Base-by-base conservation (phyloP, 768 basidiomycete species). In the Boletus sp. region DNA sequence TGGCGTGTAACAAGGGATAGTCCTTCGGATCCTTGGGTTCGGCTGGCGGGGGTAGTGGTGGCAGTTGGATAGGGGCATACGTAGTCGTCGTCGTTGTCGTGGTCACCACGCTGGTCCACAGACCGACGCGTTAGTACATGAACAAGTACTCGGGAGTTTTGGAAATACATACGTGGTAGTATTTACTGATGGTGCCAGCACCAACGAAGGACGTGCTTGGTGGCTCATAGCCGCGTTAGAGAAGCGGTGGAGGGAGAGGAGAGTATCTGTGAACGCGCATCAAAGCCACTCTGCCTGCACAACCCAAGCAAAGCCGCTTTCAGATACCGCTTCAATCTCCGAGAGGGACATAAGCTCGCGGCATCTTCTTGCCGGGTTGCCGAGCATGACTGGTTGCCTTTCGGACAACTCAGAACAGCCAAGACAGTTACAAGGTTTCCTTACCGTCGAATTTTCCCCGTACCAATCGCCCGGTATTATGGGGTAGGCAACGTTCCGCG, bases 31-130 rank as follows among this genome's bases (percentile, higher is more conserved):
- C 88, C 64, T 86, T 87, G 20, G 90, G 89, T 10, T 84, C 80
- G 1, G 81, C 73, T 4, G 89, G 90, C 3, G 85, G 75, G 9
- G 91, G 90, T 2, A 93, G 73, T 8, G 86, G 74, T 2, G 92
- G 92, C 3, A 94, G 71, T 39, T 84, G 87, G 60, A 94, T 92
- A n/a, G 92, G 92, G 54, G 92, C 87, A 75, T 94, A 92, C 11
- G 87, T 85, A 2, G 92, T 94, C 1, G 92, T 94, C 2, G 92
- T 94, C 0, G 90, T 92, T 2, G 92, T 94, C n/a, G 89, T 93
- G 48, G 92, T 94, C 64, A 91, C 87, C 65, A 94, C 90, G 52
- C 92, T 94, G 67, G 37, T 62, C 41, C 60, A 57, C 42, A 39
- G 57, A 61, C 49, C 55, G 57, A 62, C 64, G 59, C 69, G 68